Evolutionary conservation across 148 eudicot species (phyloP).

Genomic region (Nyssa sinensis): DNA sequence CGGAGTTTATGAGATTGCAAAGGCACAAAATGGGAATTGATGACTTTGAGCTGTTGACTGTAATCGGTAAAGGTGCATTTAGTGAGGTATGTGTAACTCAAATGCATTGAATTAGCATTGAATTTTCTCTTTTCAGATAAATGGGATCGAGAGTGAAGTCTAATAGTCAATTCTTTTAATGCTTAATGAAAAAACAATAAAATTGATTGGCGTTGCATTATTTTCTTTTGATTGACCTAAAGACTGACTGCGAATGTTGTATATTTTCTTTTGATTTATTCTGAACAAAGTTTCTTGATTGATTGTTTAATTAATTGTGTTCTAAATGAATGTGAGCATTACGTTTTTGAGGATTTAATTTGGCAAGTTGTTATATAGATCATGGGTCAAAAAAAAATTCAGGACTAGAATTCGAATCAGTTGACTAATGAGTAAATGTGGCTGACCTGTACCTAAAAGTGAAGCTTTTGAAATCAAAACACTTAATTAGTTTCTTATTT

Average conservation of each 20-base stretch:
- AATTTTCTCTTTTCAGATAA: not conserved
- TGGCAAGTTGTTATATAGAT: too few species aligned
- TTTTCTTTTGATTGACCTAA: too few species aligned
- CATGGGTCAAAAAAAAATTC: too few species aligned
- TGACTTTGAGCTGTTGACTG: conserved; percentile 67
- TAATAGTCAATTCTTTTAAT: not conserved
- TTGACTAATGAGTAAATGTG: not conserved
- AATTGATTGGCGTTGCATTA: too few species aligned
- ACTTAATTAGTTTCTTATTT: not conserved
- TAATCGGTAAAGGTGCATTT: conserved; percentile 77
- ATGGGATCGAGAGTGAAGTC: not conserved
- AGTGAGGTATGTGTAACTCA: conserved; percentile 49
- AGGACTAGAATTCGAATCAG: not conserved
- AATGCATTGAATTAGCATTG: not conserved
- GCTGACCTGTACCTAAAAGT: not conserved
- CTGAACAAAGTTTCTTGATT: not conserved
- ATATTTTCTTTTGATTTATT: too few species aligned
- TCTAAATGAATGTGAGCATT: not conserved
- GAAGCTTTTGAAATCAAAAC: not conserved
- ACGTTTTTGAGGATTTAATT: not conserved
- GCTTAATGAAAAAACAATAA: too few species aligned
- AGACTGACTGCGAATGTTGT: too few species aligned
- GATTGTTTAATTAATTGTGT: not conserved
- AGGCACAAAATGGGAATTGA: conserved; percentile 76
- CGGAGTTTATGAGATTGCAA: conserved; percentile 70